Base-by-base conservation (phyloP, 371 early-diverging fungal species). In the Mucor indicus region DNA sequence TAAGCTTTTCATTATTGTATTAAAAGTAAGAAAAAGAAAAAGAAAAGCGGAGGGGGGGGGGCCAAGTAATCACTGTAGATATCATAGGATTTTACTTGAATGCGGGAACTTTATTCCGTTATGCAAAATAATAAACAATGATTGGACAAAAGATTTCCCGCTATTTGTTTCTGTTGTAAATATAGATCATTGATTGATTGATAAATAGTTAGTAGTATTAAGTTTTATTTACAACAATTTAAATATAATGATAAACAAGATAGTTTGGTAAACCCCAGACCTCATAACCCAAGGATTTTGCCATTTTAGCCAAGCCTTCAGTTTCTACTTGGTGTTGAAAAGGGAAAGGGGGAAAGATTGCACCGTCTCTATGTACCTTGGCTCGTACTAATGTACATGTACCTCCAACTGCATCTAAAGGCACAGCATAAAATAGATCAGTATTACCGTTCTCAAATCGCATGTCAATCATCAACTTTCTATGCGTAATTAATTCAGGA, bases 251-350 rank as follows among this genome's bases (percentile, higher is more conserved):
- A 51, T 53, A 65, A 10, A 65, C 60, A 13, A 65, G 35, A 19
- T 65, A 65, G 15, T 65, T 65, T n/a, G 65, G 65, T 30, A 65
- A 32, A 9, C 65, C 65, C 65, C 65, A 65, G 1, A 65, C 57
- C 31, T 56, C 39, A 36, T 65, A 65, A 12, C 86, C 86, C 57
- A 81, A 64, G 4, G 74, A 72, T 53, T 81, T 85, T 36, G 87
- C 85, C 67, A 86, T 79, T 47, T 83, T 84, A 16, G 85, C 86
- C 57, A 89, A 69, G 0, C 89, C 89, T 68, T 87, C 89, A 8
- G 87, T 87, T 53, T 89, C 87, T 11, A 87, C 72, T 44, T 75
- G 69, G 42, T 75, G 72, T 30, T 71, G 66, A 44, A 60, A 75
- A 13, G 60, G 50, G 38, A 58, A 75, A 5, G 75, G 55, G n/a